Evolutionary conservation across 306 rosid species (phyloP), one percentile per base, ranked within the genome.

Genomic region (apple (Malus domestica)): DNA sequence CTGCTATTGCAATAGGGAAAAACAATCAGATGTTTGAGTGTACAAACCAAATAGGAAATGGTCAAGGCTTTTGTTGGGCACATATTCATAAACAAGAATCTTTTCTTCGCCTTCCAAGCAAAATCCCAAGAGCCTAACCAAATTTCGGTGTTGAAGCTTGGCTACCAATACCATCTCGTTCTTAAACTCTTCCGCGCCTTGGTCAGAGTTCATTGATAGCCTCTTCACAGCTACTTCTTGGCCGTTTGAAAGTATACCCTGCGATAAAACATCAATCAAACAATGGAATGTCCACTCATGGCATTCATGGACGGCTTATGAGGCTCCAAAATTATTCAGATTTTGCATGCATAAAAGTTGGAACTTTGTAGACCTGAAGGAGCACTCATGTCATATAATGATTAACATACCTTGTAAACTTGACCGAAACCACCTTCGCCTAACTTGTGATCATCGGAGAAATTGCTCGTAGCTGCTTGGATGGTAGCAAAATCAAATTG

Each of bases 161-260:
- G 90, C 93, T 29, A 91, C 81, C 35, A 91, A 27, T 33, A 81
- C 63, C 58, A 86, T 81, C 74, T 91, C 93, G 64, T 84, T 89
- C 71, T 83, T 87, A 75, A 91, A 89, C 81, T 91, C 89, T 25
- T 18, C 51, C 1, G 64, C 29, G 16, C 90, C 93, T 83, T 91
- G 97, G 7, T 35, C 30, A 16, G 93, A 87, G 22, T 70, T 61
- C 33, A 15, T 62, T 13, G 82, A 80, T 29, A 89, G 85, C 80
- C 93, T 87, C 70, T 91, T 91, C 64, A 91, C 93, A 23, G 97
- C 97, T 44, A 91, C 70, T 46, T 80, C 80, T 83, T 81, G 83
- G 32, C 86, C 87, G 80, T 82, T 35, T 0, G 83, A 14, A 46
- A 87, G 87, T 23, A 32, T 57, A 20, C 94, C 97, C 92, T 87